These are phyloP conservation scores for Pterocarpus macrocarpus DNA, from an alignment of 306 rosid species.

Conservation along the genomic window DNA sequence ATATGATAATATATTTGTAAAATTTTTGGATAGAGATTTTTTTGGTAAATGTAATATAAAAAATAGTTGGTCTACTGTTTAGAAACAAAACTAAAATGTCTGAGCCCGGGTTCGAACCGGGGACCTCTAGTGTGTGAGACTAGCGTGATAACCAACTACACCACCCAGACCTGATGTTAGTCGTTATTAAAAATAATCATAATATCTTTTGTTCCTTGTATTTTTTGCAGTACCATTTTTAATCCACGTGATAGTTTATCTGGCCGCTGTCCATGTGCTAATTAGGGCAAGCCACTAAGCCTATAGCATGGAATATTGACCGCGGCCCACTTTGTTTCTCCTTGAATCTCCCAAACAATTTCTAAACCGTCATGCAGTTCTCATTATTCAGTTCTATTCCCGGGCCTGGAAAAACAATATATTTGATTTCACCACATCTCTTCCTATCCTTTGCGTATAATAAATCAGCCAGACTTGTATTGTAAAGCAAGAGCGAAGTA, in stretches of 20 bases:
- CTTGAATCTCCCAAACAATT: not conserved
- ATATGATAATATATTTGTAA: too few species aligned
- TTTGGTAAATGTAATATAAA: too few species aligned
- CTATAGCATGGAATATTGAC: not conserved
- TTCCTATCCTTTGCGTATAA: not conserved
- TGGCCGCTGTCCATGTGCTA: not conserved
- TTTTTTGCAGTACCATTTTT: too few species aligned
- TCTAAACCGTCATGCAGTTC: not conserved
- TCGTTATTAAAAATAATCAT: too few species aligned
- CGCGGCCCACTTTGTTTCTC: not conserved
- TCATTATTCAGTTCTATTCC: not conserved
- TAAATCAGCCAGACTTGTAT: not conserved
- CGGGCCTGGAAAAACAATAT: not conserved
- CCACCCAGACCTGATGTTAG: slow-evolving; percentile 53
- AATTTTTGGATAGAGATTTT: too few species aligned
- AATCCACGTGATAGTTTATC: too few species aligned
- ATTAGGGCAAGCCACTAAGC: not conserved
- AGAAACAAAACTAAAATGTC: slow-evolving; percentile 35
- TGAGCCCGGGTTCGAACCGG: slow-evolving; percentile 78
- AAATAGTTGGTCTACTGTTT: too few species aligned
- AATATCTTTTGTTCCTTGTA: too few species aligned
- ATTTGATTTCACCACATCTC: not conserved
- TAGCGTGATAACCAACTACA: slow-evolving; percentile 75
- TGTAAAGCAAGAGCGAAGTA: not conserved
- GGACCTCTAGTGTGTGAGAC: slow-evolving; percentile 78